These are phyloP conservation scores for Phlebiopsis flavidoalba DNA, from an alignment of 768 basidiomycete species.

Conservation along the genomic window DNA sequence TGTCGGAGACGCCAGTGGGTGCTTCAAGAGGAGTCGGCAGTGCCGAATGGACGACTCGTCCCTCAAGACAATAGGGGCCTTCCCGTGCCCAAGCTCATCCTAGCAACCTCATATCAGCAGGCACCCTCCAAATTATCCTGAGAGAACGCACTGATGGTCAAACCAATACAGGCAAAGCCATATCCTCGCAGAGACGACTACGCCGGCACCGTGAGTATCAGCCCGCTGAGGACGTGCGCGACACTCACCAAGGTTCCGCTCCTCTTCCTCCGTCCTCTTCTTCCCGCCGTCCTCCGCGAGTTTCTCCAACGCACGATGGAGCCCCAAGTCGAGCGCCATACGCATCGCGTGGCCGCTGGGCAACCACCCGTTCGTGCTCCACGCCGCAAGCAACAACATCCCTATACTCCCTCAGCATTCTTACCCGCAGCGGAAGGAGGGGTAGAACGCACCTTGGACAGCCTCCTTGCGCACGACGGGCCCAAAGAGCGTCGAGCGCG, in stretches of 20 bases:
- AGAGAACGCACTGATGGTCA: slow-evolving; percentile 75
- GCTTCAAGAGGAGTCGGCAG: slow-evolving; percentile 74
- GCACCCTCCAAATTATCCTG: neutral
- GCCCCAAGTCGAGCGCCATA: slow-evolving; percentile 90
- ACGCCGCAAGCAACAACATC: slow-evolving; percentile 88
- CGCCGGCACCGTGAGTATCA: slow-evolving; percentile 2
- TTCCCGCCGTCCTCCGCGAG: slow-evolving; percentile 63
- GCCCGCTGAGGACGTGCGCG: neutral
- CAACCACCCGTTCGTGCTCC: slow-evolving; percentile 94
- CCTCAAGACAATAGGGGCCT: slow-evolving; percentile 83
- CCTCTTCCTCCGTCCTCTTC: slow-evolving; percentile 77
- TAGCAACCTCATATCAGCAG: slow-evolving; percentile 22
- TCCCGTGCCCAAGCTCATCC: slow-evolving; percentile 90
- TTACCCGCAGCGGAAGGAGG: neutral
- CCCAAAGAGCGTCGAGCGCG: slow-evolving; percentile 88
- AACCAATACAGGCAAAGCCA: slow-evolving; percentile 97
- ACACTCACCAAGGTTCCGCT: slow-evolving; percentile 75
- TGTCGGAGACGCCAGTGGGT: slow-evolving; percentile 85
- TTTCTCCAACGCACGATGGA: slow-evolving; percentile 90
- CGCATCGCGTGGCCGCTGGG: slow-evolving; percentile 95
- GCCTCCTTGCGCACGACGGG: slow-evolving; percentile 94
- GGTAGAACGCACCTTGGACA: slow-evolving; percentile 63
- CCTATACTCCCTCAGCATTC: slow-evolving; percentile 38
- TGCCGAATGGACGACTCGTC: slow-evolving; percentile 86
- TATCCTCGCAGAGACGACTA: slow-evolving; percentile 88